Base-by-base conservation (phyloP, 257 asterid genomes). In the Fraxinus quadrangulata region DNA sequence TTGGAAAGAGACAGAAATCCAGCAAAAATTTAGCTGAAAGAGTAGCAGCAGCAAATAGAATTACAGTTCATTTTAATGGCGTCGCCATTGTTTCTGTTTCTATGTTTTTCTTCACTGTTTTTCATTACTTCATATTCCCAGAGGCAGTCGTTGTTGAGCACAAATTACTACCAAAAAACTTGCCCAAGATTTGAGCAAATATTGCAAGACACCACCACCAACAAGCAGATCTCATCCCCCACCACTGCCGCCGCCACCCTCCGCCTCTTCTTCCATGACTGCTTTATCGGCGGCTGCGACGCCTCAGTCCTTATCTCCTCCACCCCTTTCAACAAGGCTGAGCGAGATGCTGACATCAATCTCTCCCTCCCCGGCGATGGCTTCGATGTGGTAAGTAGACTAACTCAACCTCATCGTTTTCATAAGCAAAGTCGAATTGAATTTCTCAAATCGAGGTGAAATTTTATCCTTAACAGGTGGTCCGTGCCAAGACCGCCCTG, bases 331-430 rank as follows among this genome's bases (percentile, higher is more conserved):
- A 86, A 84, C 86, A 85, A 80, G 67, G 88, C 97, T 73, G 99
- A 94, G 83, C 97, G 99, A 70, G 97, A 91, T 83, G 92, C 97
- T 78, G 97, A 92, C 73, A 88, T 91, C 81, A 94, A 94, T 85
- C 95, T 84, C 76, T 93, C 99, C 75, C 94, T 94, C 73, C 97
- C 99, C 40, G 97, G 97, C 31, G 99, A 94, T 82, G 99, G 92
- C 3, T 94, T 91, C 89, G 99, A 94, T 78, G 95, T 92, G 45
- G 87, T 56, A 56, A 56, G 28, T 4, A 56, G 26, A 42, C 17
- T 42, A 42, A 42, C 17, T 33, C 36, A 4, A 33, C 83, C 33
- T 31, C 3, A 31, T 31, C 33, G 33, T 31, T 31, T 31, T 31
- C 33, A 3, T 31, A 31, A 31, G 33, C 4, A 31, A 3, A 31